Percentiles rank a stretch among this genome's conserved stretches.
Conservation (phyloP, 2,329 filamentous ascomycete species). For the Penicillium italicum region DNA sequence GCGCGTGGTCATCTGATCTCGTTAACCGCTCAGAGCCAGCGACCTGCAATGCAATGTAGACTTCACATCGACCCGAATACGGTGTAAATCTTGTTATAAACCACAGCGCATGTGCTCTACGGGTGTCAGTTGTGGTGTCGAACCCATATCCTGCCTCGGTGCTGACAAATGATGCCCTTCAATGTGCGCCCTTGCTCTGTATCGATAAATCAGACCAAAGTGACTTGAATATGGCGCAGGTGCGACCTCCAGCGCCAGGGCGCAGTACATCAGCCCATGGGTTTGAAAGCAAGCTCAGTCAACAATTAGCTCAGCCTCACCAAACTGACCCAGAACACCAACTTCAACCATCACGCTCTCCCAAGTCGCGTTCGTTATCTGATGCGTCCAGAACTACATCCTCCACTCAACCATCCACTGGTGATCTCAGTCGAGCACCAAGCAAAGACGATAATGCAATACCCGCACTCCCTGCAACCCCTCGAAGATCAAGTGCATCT, state of each 20-base stretch:
- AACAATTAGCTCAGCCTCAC: slow-evolving; percentile 33
- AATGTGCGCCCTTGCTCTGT: slow-evolving; percentile 4
- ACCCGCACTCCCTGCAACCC: slow-evolving; percentile 60
- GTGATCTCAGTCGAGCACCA: slow-evolving; percentile 49
- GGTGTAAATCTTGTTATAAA: not conserved
- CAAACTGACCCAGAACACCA: slow-evolving; percentile 11
- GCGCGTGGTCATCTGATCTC: slow-evolving; percentile 9
- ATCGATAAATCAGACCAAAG: slow-evolving; percentile 4
- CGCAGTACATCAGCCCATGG: slow-evolving; percentile 17
- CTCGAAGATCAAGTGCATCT: slow-evolving; percentile 63
- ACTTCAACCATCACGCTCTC: slow-evolving; percentile 29
- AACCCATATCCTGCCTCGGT: not conserved
- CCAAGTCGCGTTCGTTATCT: slow-evolving; percentile 62
- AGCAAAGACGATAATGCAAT: slow-evolving; percentile 67
- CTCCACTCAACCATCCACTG: slow-evolving; percentile 51
- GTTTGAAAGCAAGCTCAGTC: slow-evolving; percentile 39
- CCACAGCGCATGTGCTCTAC: not conserved
- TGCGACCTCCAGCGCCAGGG: slow-evolving; percentile 21
- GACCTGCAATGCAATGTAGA: slow-evolving; percentile 1
- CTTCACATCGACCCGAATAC: not conserved
- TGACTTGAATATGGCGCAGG: slow-evolving; percentile 19
- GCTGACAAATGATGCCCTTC: slow-evolving; percentile 2
- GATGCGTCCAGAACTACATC: slow-evolving; percentile 59
- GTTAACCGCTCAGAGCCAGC: slow-evolving; percentile 7
- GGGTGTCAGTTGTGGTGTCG: not conserved